Conservation (phyloP, 306 rosid genomes). For the Parietaria judaica region DNA sequence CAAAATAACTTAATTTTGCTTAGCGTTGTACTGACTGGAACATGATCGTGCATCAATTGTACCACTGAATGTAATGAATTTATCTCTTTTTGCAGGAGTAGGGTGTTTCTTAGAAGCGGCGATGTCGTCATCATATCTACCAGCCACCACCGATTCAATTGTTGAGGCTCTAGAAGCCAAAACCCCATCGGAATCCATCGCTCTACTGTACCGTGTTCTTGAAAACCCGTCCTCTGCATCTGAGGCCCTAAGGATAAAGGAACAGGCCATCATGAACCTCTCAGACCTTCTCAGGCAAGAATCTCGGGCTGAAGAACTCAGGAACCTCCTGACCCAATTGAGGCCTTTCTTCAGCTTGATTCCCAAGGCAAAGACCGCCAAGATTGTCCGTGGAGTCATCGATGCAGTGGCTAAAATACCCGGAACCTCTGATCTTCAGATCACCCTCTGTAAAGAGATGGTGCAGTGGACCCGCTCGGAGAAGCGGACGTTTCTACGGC, state of each 20-base stretch:
- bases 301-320: conserved; percentile 82
- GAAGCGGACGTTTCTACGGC: conserved; percentile 86
- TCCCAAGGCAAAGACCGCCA: conserved; percentile 92
- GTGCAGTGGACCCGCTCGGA: conserved; percentile 90
- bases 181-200: conserved; percentile 53
- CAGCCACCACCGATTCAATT: conserved; percentile 69
- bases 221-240: conserved; percentile 77
- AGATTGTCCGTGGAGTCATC: conserved; percentile 76
- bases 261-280: conserved; percentile 70
- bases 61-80: too few species aligned
- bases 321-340: conserved; percentile 77
- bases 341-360: conserved; percentile 91
- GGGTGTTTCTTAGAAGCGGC: conserved; percentile 16
- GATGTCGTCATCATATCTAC: conserved; percentile 72
- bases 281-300: conserved; percentile 74
- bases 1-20: too few species aligned
- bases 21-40: too few species aligned
- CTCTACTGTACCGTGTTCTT: conserved; percentile 67
- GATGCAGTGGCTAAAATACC: conserved; percentile 90
- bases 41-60: too few species aligned
- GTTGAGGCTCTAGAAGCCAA: conserved; percentile 66
- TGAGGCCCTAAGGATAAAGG: conserved; percentile 80
- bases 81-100: conserved; percentile 30
- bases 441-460: conserved; percentile 85
- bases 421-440: conserved; percentile 75